Base-by-base conservation (phyloP, 352 stramenopile species). In the Salisapilia sapeloensis region DNA sequence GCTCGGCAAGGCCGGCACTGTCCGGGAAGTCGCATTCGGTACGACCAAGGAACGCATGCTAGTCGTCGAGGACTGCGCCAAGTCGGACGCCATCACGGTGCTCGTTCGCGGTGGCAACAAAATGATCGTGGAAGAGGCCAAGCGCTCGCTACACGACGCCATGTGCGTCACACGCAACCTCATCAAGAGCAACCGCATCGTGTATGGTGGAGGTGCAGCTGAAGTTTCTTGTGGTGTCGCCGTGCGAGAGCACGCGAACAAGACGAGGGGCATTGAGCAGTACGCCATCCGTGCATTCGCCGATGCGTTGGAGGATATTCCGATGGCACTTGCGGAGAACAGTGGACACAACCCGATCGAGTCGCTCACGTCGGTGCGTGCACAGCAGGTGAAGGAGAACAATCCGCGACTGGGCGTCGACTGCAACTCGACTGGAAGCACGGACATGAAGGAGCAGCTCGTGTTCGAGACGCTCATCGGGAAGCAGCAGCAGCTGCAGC, bases 391-490 rank as follows among this genome's bases (percentile, higher is more conserved):
- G 52, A 89, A 56, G 33, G 90, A 98, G 48, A 80, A 94, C 26
- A 97, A 96, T 72, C 86, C 91, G 15, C 79, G 81, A 27, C 65
- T 99, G 8, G 95, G 94, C 24, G 82, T 99, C 24, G 92, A 98
- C 66, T 97, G 92, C 65, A 96, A 95, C 56, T 82, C 81, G 33
- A 78, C 63, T 15, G 87, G 70, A 55, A 95, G 55, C 49, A 82
- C 76, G 48, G 89, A 99, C 64, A 99, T 99, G 94, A 97, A 96
- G 57, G 72, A 97, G 50, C 82, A 98, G 45, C 76, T 94, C 39
- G 95, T 99, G 24, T 99, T 99, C 58, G 96, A 99, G 63, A 99
- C 96, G 29, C 67, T 99, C 12, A 98, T 98, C 60, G 94, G 94
- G 50, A 99, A 99, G 74, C 93, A 99, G 67, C 93, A 99, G 61